Percentiles rank a stretch among this genome's conserved stretches.
phyloP scores from a whole-genome alignment of 2,329 filamentous ascomycete species.

The Xylariaceae sp. region DNA sequence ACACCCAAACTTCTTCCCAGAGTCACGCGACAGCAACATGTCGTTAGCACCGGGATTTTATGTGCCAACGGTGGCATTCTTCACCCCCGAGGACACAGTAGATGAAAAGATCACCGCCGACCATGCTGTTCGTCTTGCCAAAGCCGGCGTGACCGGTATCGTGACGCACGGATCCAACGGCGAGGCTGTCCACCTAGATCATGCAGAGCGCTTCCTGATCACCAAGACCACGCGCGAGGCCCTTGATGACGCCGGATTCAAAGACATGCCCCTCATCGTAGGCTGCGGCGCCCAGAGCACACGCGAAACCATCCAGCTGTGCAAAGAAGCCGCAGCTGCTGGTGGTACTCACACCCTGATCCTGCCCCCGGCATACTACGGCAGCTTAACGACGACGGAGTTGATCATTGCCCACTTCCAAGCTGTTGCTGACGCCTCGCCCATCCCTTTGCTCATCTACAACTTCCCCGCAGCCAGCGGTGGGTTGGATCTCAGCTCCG shows the following conservation, averaged over 20 bases:
- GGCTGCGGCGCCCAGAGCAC: slow-evolving; percentile 60
- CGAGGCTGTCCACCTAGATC: slow-evolving; percentile 66
- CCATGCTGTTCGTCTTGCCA: slow-evolving; percentile 36
- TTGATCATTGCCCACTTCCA: slow-evolving; percentile 61
- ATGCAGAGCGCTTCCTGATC: slow-evolving; percentile 59
- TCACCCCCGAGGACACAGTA: slow-evolving; percentile 46
- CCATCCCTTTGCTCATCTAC: slow-evolving; percentile 65
- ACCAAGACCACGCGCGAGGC: slow-evolving; percentile 57
- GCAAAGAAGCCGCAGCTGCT: slow-evolving; percentile 52
- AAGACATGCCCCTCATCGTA: slow-evolving; percentile 58
- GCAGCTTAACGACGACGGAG: slow-evolving; percentile 55
- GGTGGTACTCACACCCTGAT: slow-evolving; percentile 60
- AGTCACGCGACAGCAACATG: too few species aligned
- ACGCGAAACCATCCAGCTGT: slow-evolving; percentile 57
- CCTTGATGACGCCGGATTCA: slow-evolving; percentile 53
- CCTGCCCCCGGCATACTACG: slow-evolving; percentile 61
- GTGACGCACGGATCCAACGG: slow-evolving; percentile 71
- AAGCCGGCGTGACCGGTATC: slow-evolving; percentile 35
- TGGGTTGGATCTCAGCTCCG: slow-evolving; percentile 65
- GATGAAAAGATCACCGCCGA: slow-evolving; percentile 43
- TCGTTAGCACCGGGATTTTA: slow-evolving; percentile 42
- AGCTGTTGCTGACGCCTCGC: slow-evolving; percentile 55
- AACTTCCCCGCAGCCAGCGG: slow-evolving; percentile 67
- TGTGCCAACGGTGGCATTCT: slow-evolving; percentile 52
- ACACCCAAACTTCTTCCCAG: slow-evolving; percentile 1